These are phyloP conservation scores for Aspergillus glaucus DNA, from an alignment of 2,329 filamentous ascomycete species.

Conservation along the genomic window DNA sequence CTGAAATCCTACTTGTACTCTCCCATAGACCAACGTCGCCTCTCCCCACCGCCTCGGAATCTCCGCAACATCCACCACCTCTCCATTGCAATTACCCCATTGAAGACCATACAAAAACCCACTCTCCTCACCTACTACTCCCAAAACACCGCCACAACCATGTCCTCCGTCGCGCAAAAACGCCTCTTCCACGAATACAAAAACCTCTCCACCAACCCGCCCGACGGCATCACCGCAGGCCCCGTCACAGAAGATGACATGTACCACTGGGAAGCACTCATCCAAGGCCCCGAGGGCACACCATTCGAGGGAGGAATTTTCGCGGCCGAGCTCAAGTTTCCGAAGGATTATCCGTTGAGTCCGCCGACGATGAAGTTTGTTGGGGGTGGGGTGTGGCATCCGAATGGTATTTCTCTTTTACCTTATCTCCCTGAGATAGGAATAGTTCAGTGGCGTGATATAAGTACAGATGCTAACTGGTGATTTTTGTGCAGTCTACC, in stretches of 20 bases:
- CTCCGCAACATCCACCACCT: background rate
- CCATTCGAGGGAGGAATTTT: slow-evolving; percentile 96
- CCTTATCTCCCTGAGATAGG: background rate
- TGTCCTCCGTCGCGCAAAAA: slow-evolving; percentile 52
- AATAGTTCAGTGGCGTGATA: background rate
- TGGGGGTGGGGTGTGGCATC: slow-evolving; percentile 83
- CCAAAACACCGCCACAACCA: background rate
- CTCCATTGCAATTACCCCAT: background rate
- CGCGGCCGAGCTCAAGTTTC: slow-evolving; percentile 89
- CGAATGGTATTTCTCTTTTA: slow-evolving; percentile 62
- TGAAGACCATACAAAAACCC: background rate
- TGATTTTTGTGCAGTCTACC: slow-evolving; percentile 60
- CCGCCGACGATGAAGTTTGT: slow-evolving; percentile 95
- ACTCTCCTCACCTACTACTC: background rate
- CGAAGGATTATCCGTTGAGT: slow-evolving; percentile 92
- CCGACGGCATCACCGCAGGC: slow-evolving; percentile 95
- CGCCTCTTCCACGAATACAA: slow-evolving; percentile 96
- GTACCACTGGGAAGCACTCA: slow-evolving; percentile 92
- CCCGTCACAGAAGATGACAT: slow-evolving; percentile 92
- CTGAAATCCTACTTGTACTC: background rate
- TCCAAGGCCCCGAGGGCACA: slow-evolving; percentile 90
- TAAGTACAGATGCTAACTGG: background rate
- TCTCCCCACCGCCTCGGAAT: background rate
- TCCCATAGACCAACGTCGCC: background rate
- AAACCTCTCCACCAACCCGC: slow-evolving; percentile 84